Evolutionary conservation across 768 basidiomycete species (phyloP).

Genomic region (Scleroderma bovista): DNA sequence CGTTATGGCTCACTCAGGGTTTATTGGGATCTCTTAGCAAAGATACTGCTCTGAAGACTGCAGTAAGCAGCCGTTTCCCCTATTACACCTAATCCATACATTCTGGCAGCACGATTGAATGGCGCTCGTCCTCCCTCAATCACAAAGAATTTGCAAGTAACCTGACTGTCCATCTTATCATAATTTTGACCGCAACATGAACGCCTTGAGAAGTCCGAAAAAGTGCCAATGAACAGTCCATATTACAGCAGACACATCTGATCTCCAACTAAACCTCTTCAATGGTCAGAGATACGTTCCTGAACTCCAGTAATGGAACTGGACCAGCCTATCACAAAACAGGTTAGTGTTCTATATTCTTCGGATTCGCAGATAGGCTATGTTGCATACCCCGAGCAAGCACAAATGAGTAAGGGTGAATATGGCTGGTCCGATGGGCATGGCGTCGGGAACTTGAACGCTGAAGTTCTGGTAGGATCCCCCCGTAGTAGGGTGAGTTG

Average conservation of each 20-base stretch:
- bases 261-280: neutral
- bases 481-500: neutral
- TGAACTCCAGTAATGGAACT: constrained; percentile 23
- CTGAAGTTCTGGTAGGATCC: constrained; percentile 5
- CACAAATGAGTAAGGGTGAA: neutral
- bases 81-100: too few species aligned
- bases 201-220: neutral
- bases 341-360: neutral
- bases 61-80: too few species aligned
- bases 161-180: too few species aligned
- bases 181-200: too few species aligned
- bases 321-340: constrained; percentile 13
- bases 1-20: too few species aligned
- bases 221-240: neutral
- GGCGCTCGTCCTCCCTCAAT: too few species aligned
- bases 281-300: constrained; percentile 19
- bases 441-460: neutral
- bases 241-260: neutral
- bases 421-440: neutral
- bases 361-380: neutral
- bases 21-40: too few species aligned
- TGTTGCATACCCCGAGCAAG: constrained; percentile 8
- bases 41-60: too few species aligned
- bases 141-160: too few species aligned
- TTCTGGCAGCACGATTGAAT: too few species aligned